phyloP scores from a whole-genome alignment of 495 filamentous ascomycete genomes.

The Margaritispora aquatica region DNA sequence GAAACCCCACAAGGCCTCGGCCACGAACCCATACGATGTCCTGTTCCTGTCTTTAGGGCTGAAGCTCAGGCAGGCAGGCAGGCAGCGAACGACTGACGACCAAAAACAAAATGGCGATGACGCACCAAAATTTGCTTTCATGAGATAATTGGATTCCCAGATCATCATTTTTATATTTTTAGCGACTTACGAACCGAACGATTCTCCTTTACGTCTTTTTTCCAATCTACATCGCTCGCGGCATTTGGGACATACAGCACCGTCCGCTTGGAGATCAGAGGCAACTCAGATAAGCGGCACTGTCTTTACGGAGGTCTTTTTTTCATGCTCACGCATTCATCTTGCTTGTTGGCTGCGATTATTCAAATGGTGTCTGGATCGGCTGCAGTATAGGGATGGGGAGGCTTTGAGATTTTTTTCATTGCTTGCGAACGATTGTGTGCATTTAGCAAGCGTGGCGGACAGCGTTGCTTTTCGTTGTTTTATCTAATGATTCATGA shows the following conservation, averaged over 20 bases:
- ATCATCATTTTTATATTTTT: background rate
- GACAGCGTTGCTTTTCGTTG: constrained; percentile 11
- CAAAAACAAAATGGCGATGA: constrained; percentile 15
- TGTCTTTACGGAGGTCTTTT: constrained; percentile 21
- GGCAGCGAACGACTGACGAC: constrained; percentile 9
- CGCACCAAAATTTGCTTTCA: constrained; percentile 12
- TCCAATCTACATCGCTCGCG: constrained; percentile 15
- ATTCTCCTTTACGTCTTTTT: constrained; percentile 13
- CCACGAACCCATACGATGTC: constrained; percentile 1
- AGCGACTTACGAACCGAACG: constrained; percentile 13
- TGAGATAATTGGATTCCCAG: constrained; percentile 9
- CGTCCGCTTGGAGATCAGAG: constrained; percentile 21
- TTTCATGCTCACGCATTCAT: constrained; percentile 2
- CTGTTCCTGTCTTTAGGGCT: background rate
- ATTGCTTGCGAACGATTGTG: constrained; percentile 2
- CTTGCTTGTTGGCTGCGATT: background rate
- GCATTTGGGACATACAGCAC: constrained; percentile 20
- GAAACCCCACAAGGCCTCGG: constrained; percentile 13
- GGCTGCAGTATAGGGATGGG: background rate
- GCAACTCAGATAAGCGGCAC: constrained; percentile 20
- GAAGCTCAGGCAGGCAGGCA: background rate
- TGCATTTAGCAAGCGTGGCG: constrained; percentile 29
- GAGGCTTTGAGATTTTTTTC: constrained; percentile 20
- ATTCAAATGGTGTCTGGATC: constrained; percentile 1
- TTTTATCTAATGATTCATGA: constrained; percentile 4